Evolutionary conservation across 257 asterid genomes (phyloP).

Genomic region (Paraleonurus japonicus): DNA sequence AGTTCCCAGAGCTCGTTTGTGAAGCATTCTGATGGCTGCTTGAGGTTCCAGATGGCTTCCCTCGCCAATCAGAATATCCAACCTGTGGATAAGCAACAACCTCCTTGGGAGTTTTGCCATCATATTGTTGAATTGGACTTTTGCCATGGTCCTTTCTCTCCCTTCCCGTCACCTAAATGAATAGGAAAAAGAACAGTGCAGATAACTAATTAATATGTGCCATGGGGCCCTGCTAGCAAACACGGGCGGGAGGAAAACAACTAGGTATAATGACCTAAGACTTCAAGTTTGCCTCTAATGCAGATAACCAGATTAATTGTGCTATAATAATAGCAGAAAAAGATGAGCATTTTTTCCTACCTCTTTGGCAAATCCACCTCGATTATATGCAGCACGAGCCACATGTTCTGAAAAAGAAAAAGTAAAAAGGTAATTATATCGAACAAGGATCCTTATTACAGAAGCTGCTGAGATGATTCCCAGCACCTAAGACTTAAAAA

Average conservation of each 20-base stretch:
- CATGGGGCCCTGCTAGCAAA: background rate
- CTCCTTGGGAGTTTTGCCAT: slow-evolving; percentile 37
- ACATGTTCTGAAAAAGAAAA: slow-evolving; percentile 38
- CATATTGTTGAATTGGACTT: slow-evolving; percentile 29
- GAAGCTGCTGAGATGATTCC: slow-evolving; percentile 17
- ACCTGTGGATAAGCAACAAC: slow-evolving; percentile 19
- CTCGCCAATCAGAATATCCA: slow-evolving; percentile 33
- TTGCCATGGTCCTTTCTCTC: slow-evolving; percentile 28
- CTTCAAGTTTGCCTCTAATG: background rate
- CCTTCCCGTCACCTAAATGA: slow-evolving; percentile 48
- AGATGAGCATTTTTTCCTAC: slow-evolving; percentile 27
- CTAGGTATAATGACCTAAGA: background rate
- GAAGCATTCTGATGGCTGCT: slow-evolving; percentile 29
- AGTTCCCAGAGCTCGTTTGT: slow-evolving; percentile 41
- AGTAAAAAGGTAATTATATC: background rate
- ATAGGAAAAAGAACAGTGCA: background rate
- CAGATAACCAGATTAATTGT: background rate
- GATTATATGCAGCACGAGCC: slow-evolving; percentile 35
- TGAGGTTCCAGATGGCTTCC: slow-evolving; percentile 34
- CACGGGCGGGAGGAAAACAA: background rate
- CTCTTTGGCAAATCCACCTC: slow-evolving; percentile 59
- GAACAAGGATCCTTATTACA: background rate
- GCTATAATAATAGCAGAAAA: background rate
- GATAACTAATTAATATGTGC: background rate
- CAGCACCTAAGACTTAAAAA: background rate